These are phyloP conservation scores for Chytriomyces sp. DNA, from an alignment of 192 early-diverging fungal genomes.

Conservation along the genomic window DNA sequence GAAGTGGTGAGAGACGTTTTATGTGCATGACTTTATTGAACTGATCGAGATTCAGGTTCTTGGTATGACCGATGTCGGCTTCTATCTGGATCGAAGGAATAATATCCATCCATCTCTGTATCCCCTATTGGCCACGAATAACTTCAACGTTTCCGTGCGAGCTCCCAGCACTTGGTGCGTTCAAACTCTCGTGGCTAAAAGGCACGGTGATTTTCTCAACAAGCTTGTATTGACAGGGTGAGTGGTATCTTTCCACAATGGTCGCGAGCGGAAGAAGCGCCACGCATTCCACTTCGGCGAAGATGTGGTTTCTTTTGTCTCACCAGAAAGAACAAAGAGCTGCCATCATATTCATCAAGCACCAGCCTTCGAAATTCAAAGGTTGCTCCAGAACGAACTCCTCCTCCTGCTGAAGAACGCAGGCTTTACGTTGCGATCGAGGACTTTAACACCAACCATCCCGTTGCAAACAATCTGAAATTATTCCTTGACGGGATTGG, in stretches of 20 bases:
- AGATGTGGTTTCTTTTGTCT: neutral
- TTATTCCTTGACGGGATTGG: neutral
- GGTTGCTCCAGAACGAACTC: too few species aligned
- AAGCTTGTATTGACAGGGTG: neutral
- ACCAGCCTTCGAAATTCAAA: too few species aligned
- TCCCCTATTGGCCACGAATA: constrained; percentile 10
- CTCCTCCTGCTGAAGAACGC: neutral
- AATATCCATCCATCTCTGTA: neutral
- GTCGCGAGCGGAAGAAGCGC: constrained; percentile 10
- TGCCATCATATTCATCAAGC: too few species aligned
- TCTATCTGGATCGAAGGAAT: neutral
- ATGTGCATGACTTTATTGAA: neutral
- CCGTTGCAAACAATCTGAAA: constrained; percentile 7
- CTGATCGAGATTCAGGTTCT: neutral
- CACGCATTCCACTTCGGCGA: neutral
- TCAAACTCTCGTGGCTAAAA: neutral
- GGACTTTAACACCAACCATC: neutral
- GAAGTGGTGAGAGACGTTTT: neutral
- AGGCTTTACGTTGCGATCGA: constrained; percentile 1
- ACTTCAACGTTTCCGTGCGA: neutral
- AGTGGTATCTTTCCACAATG: neutral
- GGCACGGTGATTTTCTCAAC: neutral
- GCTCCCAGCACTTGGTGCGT: constrained; percentile 6
- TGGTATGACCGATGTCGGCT: neutral
- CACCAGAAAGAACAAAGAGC: too few species aligned